These are phyloP conservation scores for Osmanthus fragrans DNA, from an alignment of 257 asterid species.

Conservation along the genomic window DNA sequence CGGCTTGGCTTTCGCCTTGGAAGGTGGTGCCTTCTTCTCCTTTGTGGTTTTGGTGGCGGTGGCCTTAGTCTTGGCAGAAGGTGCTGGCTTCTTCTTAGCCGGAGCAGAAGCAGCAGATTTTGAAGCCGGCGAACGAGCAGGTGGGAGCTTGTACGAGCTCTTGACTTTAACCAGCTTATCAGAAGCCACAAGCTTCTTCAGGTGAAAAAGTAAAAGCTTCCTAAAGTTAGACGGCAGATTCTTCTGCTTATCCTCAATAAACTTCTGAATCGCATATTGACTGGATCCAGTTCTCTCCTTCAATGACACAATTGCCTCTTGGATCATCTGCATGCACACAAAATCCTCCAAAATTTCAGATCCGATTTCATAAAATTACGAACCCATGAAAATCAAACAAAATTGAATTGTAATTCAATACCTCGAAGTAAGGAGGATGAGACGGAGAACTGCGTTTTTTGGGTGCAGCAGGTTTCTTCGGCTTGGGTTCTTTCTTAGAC, in stretches of 20 bases:
- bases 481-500: slow-evolving; percentile 37
- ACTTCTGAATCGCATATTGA: slow-evolving; percentile 75
- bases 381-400: not conserved
- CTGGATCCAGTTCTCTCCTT: slow-evolving; percentile 87
- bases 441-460: slow-evolving; percentile 41
- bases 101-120: slow-evolving; percentile 22
- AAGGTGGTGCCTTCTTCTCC: slow-evolving; percentile 18
- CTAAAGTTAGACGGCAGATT: slow-evolving; percentile 69
- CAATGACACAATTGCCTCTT: slow-evolving; percentile 65
- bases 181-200: slow-evolving; percentile 66
- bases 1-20: slow-evolving; percentile 27
- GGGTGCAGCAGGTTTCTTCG: slow-evolving; percentile 63
- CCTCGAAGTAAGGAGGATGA: slow-evolving; percentile 89
- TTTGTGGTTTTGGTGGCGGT: slow-evolving; percentile 6
- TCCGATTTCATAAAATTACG: slow-evolving; percentile 3
- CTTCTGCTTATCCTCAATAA: slow-evolving; percentile 72
- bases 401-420: slow-evolving; percentile 8
- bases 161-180: slow-evolving; percentile 70
- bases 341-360: slow-evolving; percentile 19
- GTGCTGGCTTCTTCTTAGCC: slow-evolving; percentile 17
- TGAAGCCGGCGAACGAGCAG: slow-evolving; percentile 8
- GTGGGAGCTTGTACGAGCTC: slow-evolving; percentile 57
- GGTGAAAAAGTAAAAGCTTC: slow-evolving; percentile 59
- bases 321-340: slow-evolving; percentile 58
- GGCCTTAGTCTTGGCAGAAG: slow-evolving; percentile 30